Conservation (phyloP, 441 rosid genomes). For the Adansonia grandidieri region DNA sequence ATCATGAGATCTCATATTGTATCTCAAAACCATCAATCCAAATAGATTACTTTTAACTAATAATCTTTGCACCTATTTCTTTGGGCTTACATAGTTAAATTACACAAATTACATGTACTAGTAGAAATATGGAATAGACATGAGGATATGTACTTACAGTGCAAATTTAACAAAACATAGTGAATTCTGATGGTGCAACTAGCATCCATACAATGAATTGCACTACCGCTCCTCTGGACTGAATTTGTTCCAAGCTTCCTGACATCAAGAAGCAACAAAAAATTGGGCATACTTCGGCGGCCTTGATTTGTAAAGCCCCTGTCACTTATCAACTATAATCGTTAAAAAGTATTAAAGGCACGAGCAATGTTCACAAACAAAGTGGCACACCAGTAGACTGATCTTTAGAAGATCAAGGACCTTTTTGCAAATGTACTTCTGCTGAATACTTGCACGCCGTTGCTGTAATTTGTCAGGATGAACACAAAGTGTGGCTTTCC, state of each 20-base stretch:
- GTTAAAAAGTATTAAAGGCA: background rate
- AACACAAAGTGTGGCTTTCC: conserved; percentile 95
- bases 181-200: background rate
- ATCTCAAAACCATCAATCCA: too few relatives aligned
- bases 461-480: conserved; percentile 97
- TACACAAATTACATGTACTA: conserved; percentile 20
- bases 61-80: background rate
- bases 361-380: background rate
- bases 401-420: conserved; percentile 97
- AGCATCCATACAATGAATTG: background rate
- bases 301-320: conserved; percentile 20
- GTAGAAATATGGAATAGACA: conserved; percentile 24
- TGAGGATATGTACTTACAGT: conserved; percentile 30
- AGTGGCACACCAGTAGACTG: background rate
- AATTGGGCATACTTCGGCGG: background rate
- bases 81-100: background rate
- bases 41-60: background rate
- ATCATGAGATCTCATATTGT: too few relatives aligned
- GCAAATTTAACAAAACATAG: conserved; percentile 33
- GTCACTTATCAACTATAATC: background rate
- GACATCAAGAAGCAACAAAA: conserved; percentile 38
- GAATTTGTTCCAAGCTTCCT: conserved; percentile 97
- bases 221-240: conserved; percentile 83
- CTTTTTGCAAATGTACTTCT: conserved; percentile 88
- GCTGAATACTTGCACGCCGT: conserved; percentile 86